phyloP scores from a whole-genome alignment of 1,284 basidiomycete genomes.

The Marasmius fiardii region DNA sequence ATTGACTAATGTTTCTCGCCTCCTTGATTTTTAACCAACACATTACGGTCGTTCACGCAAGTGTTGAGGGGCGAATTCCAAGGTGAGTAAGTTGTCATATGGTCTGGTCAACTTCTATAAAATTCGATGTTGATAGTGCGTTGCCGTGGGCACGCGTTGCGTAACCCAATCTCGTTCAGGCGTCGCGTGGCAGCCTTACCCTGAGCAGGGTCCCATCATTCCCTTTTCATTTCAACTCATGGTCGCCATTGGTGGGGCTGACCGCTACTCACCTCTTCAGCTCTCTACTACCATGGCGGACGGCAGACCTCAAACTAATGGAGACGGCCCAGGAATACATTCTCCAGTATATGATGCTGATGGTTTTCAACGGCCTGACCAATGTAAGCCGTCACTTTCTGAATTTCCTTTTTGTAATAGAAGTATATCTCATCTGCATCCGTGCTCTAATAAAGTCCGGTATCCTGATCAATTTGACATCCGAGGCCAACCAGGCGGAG shows the following conservation, averaged over 20 bases:
- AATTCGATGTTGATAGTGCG: background rate
- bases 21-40: too few relatives aligned
- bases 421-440: slow-evolving; percentile 32
- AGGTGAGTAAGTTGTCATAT: too few relatives aligned
- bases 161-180: slow-evolving; percentile 5
- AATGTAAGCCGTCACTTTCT: slow-evolving; percentile 33
- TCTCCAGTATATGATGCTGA: slow-evolving; percentile 57
- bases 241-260: slow-evolving; percentile 50
- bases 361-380: slow-evolving; percentile 43
- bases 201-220: slow-evolving; percentile 2
- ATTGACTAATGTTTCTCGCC: too few relatives aligned
- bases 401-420: slow-evolving; percentile 32
- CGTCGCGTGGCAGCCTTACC: slow-evolving; percentile 11
- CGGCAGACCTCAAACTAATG: slow-evolving; percentile 65
- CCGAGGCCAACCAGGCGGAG: slow-evolving; percentile 35
- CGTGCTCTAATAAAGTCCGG: slow-evolving; percentile 60
- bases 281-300: slow-evolving; percentile 43
- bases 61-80: too few relatives aligned
- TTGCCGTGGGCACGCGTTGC: slow-evolving; percentile 12
- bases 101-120: too few relatives aligned
- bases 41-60: too few relatives aligned
- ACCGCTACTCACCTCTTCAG: slow-evolving; percentile 55
- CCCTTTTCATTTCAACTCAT: slow-evolving; percentile 27
- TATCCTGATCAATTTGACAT: slow-evolving; percentile 56
- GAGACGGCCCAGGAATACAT: slow-evolving; percentile 67